Conservation (phyloP, 305 asterid genomes). For the Solanum hybrid region DNA sequence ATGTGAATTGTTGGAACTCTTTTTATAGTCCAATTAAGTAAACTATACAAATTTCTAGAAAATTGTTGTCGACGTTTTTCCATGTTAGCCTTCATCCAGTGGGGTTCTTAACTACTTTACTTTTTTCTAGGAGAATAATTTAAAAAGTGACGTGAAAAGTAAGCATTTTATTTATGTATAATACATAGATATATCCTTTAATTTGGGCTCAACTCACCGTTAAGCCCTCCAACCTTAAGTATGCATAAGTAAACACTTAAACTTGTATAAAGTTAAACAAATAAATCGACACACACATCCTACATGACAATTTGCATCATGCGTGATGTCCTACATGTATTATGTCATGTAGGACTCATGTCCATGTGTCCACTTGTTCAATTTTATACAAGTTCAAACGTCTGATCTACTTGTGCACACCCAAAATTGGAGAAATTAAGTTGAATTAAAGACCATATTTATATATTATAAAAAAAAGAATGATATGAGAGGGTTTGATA, state of each 20-base stretch:
- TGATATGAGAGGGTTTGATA: not conserved
- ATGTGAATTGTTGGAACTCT: not conserved
- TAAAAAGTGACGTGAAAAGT: not conserved
- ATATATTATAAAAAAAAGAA: too few relatives aligned
- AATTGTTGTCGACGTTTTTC: too few relatives aligned
- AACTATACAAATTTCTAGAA: not conserved
- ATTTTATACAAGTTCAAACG: too few relatives aligned
- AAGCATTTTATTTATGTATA: too few relatives aligned
- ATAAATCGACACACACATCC: not conserved
- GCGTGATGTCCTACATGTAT: not conserved
- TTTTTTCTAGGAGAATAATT: not conserved
- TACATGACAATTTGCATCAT: not conserved
- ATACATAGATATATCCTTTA: too few relatives aligned
- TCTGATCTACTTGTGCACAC: not conserved
- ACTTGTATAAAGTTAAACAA: too few relatives aligned
- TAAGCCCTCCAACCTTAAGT: not conserved
- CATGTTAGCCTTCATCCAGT: not conserved
- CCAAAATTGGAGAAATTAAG: not conserved
- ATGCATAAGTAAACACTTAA: not conserved
- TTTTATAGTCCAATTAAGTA: not conserved
- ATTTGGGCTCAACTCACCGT: not conserved
- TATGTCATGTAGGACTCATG: not conserved
- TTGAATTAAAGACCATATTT: too few relatives aligned
- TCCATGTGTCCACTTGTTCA: not conserved
- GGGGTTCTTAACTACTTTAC: not conserved